Evolutionary conservation across 208 protist species (phyloP).

Genomic region (Wallacemonas collosoma): DNA sequence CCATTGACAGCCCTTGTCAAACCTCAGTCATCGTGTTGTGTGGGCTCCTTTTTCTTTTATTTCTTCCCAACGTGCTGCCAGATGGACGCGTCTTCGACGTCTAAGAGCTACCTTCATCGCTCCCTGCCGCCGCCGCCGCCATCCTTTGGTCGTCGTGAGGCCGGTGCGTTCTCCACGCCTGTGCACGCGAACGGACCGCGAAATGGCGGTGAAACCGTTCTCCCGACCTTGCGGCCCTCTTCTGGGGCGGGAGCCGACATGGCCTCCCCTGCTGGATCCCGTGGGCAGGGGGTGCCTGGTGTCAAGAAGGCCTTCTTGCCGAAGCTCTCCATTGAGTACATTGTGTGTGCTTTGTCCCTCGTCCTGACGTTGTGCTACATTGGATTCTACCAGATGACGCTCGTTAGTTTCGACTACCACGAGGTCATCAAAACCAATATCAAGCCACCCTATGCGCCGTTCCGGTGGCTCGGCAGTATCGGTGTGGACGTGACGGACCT

Average conservation of each 20-base stretch:
- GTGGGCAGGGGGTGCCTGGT: neutral
- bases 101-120: conserved; percentile 6
- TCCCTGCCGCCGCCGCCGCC: conserved; percentile 3
- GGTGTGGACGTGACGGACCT: conserved; percentile 63
- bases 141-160: neutral
- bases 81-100: neutral
- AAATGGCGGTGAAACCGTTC: neutral
- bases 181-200: neutral
- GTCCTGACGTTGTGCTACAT: conserved; percentile 28
- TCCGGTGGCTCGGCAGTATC: conserved; percentile 49
- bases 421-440: conserved; percentile 38
- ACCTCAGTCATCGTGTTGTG: no score
- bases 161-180: neutral
- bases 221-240: neutral
- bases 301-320: conserved; percentile 31
- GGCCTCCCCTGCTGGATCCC: neutral
- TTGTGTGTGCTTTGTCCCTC: conserved; percentile 30
- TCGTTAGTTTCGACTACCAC: conserved; percentile 31
- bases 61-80: no score
- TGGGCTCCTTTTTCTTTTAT: no score
- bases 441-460: conserved; percentile 38
- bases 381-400: conserved; percentile 32
- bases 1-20: no score
- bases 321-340: conserved; percentile 38
- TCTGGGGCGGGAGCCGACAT: neutral